Conservation (phyloP, 768 basidiomycete genomes). For the Suillus discolor region DNA sequence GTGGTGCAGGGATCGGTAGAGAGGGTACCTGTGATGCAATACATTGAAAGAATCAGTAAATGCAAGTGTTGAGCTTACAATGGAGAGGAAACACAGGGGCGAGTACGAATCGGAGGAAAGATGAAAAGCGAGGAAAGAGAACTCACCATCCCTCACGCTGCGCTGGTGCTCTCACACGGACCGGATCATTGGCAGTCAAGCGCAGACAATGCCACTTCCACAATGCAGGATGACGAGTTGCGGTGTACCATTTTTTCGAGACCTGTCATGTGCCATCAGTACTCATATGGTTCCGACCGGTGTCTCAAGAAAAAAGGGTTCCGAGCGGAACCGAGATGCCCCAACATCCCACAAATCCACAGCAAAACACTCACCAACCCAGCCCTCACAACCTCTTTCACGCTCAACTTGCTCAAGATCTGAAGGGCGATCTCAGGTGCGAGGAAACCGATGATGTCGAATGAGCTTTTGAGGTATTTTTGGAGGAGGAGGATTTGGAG, state of each 20-base stretch:
- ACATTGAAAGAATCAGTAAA: background rate
- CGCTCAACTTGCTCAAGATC: conserved; percentile 59
- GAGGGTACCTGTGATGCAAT: conserved; percentile 46
- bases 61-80: background rate
- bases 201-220: conserved; percentile 79
- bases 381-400: conserved; percentile 62
- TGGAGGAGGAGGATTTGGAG: conserved; percentile 83
- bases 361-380: conserved; percentile 30
- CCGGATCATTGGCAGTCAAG: conserved; percentile 73
- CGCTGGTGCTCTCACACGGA: conserved; percentile 61
- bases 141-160: conserved; percentile 75
- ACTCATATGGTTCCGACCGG: background rate
- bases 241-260: conserved; percentile 43
- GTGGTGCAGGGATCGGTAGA: conserved; percentile 82
- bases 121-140: conserved; percentile 8
- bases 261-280: conserved; percentile 30
- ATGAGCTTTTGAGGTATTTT: conserved; percentile 81
- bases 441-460: conserved; percentile 78
- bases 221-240: conserved; percentile 61
- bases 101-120: background rate
- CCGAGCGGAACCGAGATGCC: background rate
- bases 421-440: conserved; percentile 65
- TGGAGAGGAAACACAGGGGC: background rate
- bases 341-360: background rate
- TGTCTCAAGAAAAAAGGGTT: background rate